Base-by-base conservation (phyloP, 768 basidiomycete genomes). In the Pleurotus citrinopileatus region DNA sequence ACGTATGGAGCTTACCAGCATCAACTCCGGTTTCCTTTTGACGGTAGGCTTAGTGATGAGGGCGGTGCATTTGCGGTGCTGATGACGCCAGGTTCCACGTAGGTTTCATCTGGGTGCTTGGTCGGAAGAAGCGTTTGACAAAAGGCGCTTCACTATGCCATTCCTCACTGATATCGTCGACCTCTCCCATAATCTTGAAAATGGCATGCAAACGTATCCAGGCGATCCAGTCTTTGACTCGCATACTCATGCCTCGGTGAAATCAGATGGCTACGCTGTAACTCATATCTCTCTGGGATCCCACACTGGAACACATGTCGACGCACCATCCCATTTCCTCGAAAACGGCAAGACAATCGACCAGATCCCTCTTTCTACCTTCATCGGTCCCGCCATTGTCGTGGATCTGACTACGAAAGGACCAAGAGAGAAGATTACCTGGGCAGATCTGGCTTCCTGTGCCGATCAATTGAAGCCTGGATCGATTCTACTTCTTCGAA, bases 231-330 rank as follows among this genome's bases (percentile, higher is more conserved):
- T 57, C 12, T 84, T 80, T 64, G 57, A 55, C 17, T 73, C 70
- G 52, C 63, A 59, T 13, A 73, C 70, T 19, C 65, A 65, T 45
- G 61, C 74, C 26, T 73, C 75, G 9, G 64, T 84, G 52, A 53
- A 63, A 3, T 63, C 70, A 53, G 74, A 83, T 52, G 79, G 80
- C 32, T 80, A 74, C 61, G 75, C 70, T 45, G 77, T 86, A 10
- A 76, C 77, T 56, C 61, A 71, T 0, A 67, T 91, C 45, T 70
- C 77, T 23, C 60, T 89, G 19, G 79, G 84, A 3, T 82, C 88
- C 1, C 89, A 91, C 62, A 84, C 84, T 1, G 89, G 89, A 42
- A 91, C 89, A 2, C 89, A 91, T 69, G 74, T 91, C 65, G 89
- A 91, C 60, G 86, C 88, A 1, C 89, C 89, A 0, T 82, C 77